phyloP scores from a whole-genome alignment of 106 monocot species.

The Apostasia shenzhenica region DNA sequence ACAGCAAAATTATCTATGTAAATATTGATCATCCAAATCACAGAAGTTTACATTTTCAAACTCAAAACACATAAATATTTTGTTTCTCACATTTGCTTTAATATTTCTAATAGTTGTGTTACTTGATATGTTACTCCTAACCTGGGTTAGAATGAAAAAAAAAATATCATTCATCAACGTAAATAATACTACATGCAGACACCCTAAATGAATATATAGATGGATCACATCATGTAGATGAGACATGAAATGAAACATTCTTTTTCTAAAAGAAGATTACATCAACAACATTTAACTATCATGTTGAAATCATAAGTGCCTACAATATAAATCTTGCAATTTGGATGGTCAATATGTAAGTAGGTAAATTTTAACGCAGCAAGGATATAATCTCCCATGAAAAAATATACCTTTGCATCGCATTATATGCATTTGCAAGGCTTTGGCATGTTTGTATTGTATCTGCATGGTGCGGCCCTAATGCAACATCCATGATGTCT shows the following conservation, averaged over 20 bases:
- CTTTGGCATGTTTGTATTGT: constrained; percentile 81
- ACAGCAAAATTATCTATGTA: too few relatives aligned
- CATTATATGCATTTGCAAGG: constrained; percentile 86
- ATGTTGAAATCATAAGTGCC: too few relatives aligned
- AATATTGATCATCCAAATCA: too few relatives aligned
- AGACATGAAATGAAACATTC: background rate
- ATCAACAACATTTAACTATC: background rate
- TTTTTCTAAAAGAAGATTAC: background rate
- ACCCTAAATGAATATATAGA: too few relatives aligned
- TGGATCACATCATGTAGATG: background rate
- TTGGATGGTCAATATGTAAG: background rate
- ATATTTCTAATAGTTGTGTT: too few relatives aligned
- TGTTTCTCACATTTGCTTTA: too few relatives aligned
- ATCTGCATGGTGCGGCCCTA: constrained; percentile 84
- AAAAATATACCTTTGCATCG: constrained; percentile 63
- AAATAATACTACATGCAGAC: too few relatives aligned
- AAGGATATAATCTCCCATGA: background rate
- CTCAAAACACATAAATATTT: too few relatives aligned
- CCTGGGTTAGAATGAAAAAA: too few relatives aligned
- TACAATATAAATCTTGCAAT: background rate
- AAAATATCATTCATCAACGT: too few relatives aligned
- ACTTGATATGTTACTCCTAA: too few relatives aligned
- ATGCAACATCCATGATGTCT: constrained; percentile 83
- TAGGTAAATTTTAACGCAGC: background rate
- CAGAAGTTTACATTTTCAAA: too few relatives aligned